Base-by-base conservation (phyloP, 257 asterid genomes). In the Datura wrightii region DNA sequence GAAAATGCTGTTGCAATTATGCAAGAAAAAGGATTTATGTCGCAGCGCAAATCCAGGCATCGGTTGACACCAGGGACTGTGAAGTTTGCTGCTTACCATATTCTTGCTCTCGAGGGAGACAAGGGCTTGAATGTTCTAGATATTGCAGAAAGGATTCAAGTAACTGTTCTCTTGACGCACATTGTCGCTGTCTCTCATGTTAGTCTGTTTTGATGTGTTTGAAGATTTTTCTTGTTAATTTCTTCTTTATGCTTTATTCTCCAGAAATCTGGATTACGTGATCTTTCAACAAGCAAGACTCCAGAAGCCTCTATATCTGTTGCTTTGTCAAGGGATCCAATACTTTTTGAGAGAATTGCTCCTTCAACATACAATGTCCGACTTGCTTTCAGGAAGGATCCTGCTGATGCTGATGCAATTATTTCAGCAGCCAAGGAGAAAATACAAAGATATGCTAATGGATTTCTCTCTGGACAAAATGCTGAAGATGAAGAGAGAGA, bases 221-320 rank as follows among this genome's bases (percentile, higher is more conserved):
- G 71, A 65, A 74, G 72, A 58, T 89, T 87, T 84, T 86, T 79
- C 83, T 78, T 39, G 52, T 79, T 46, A 39, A 16, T 69, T 84
- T 62, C 70, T 71, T 60, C 63, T 78, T 63, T 90, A 41, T 76
- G 46, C 37, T 24, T 74, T 74, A 39, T 74, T 39, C 72, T 48
- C 5, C 80, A 97, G 99, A 97, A 91, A 95, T 95, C 98, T 87
- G 99, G 99, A 67, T 97, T 97, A 74, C 99, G 99, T 63, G 99
- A 97, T 90, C 89, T 97, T 69, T 88, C 96, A 71, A 91, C 99
- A 14, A 97, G 99, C 97, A 97, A 93, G 94, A 97, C 99, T 55
- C 99, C 99, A 0, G 99, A 95, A 89, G 99, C 99, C 63, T 97
- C 99, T 82, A 95, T 95, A 83, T 97, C 99, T 79, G 99, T 97